Evolutionary conservation across 2,329 filamentous ascomycete species (phyloP).

Genomic region (Xylariaceae sp.): DNA sequence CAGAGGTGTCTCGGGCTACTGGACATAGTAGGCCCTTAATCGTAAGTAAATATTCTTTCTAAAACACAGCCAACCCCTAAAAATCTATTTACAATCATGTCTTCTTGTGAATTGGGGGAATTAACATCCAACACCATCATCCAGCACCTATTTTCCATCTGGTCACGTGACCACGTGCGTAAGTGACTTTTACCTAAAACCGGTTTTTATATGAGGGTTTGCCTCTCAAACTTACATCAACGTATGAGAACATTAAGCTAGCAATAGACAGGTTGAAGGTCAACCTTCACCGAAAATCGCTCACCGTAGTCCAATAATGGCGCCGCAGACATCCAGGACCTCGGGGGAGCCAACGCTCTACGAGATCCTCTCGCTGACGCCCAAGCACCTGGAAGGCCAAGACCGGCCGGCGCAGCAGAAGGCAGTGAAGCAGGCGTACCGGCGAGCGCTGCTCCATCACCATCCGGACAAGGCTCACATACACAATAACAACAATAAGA

Average conservation of each 20-base stretch:
- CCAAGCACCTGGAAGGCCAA: constrained; percentile 48
- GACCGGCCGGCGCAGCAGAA: constrained; percentile 48
- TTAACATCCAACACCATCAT: neutral
- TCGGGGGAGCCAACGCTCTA: constrained; percentile 55
- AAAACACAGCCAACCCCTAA: neutral
- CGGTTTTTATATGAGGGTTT: constrained; percentile 24
- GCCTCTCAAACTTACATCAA: constrained; percentile 6
- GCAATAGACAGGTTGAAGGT: neutral
- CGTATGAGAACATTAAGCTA: constrained; percentile 6
- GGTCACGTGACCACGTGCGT: constrained; percentile 33
- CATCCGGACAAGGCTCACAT: constrained; percentile 62
- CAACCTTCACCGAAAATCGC: neutral
- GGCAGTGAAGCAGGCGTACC: constrained; percentile 63
- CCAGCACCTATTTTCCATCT: neutral
- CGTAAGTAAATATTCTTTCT: neutral
- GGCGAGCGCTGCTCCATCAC: constrained; percentile 64
- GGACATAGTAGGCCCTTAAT: neutral
- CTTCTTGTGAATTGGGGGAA: neutral
- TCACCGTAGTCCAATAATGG: constrained; percentile 21
- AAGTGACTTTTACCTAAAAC: constrained; percentile 29
- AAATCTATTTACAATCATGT: neutral
- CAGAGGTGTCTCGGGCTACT: neutral
- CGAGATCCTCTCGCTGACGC: constrained; percentile 60
- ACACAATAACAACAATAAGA: constrained; percentile 18
- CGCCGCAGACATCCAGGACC: constrained; percentile 32